phyloP scores from a whole-genome alignment of 1,284 basidiomycete genomes.

The Schizopora paradoxa region DNA sequence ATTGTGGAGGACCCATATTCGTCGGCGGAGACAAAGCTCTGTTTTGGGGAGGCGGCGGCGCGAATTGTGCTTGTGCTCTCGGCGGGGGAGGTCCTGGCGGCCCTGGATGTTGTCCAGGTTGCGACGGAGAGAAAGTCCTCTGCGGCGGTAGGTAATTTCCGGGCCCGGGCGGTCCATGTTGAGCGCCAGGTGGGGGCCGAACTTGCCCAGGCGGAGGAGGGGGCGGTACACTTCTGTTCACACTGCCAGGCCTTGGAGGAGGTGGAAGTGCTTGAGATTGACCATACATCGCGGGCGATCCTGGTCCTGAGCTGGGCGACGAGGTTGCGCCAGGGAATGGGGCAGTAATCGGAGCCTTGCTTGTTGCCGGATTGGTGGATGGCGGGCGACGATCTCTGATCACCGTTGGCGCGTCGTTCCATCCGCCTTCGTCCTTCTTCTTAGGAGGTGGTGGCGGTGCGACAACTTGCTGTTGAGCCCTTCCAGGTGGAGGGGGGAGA shows the following conservation, averaged over 20 bases:
- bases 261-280: conserved; percentile 28
- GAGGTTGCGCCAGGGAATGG: conserved; percentile 80
- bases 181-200: conserved; percentile 34
- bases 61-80: conserved; percentile 20
- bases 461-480: conserved; percentile 24
- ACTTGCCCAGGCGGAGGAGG: conserved; percentile 40
- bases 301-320: conserved; percentile 37
- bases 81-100: conserved; percentile 31
- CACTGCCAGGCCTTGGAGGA: conserved; percentile 27
- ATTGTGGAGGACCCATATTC: conserved; percentile 22
- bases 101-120: conserved; percentile 25
- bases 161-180: conserved; percentile 12
- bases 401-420: conserved; percentile 84
- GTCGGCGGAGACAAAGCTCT: conserved; percentile 19
- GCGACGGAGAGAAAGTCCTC: conserved; percentile 36
- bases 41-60: conserved; percentile 13
- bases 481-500: conserved; percentile 25
- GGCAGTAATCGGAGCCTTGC: conserved; percentile 72
- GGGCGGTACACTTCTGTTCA: conserved; percentile 13
- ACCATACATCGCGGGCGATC: conserved; percentile 22
- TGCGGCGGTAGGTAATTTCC: conserved; percentile 23
- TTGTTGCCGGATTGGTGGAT: conserved; percentile 41
- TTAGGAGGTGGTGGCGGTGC: conserved; percentile 44
- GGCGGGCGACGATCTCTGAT: conserved; percentile 47
- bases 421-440: conserved; percentile 69